Base-by-base conservation (phyloP, 148 eudicot genomes). In the Suaeda aralocaspica region DNA sequence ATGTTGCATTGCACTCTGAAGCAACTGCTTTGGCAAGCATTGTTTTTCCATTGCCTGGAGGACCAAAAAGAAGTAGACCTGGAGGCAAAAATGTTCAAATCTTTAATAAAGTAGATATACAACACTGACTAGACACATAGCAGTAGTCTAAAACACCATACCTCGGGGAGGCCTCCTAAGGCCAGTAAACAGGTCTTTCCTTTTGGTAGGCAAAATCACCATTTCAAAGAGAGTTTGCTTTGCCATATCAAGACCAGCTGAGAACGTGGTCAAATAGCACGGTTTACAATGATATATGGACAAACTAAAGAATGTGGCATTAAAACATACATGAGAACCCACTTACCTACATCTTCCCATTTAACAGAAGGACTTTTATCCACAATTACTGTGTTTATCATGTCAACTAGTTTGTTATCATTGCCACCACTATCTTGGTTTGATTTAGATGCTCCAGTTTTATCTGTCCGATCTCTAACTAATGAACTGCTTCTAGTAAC, bases 11-110 rank as follows among this genome's bases (percentile, higher is more conserved):
- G n/a, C 96, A 91, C 78, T 94, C 90, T 69, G 99, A 94, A 62
- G 99, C 99, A 76, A 94, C 97, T 66, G 99, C 99, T 83, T 94
- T 94, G 18, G 99, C 99, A 78, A 94, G 97, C 96, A 94, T 78
- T 59, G 99, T 94, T 79, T 94, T 94, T 44, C 99, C 99, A 82
- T 96, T 94, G 59, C 99, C 99, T 53, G 99, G 99, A 68, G 99
- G 99, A 76, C 99, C 99, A 84, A 94, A 94, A 52, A 94, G 97
- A 74, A 94, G 96, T 67, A 94, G 76, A 75, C 99, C 99, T 89
- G 74, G 56, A 76, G 42, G 59, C 57, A 67, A 64, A 73, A 73
- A 69, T 36, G 53, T 60, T 49, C 64, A 49, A 34, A 21, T 79
- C 21, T 59, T 2, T 19, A 34, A 30, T 26, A 19, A 25, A 39